Conservation (phyloP, 768 basidiomycete genomes). For the Porpolomopsis calyptriformis region DNA sequence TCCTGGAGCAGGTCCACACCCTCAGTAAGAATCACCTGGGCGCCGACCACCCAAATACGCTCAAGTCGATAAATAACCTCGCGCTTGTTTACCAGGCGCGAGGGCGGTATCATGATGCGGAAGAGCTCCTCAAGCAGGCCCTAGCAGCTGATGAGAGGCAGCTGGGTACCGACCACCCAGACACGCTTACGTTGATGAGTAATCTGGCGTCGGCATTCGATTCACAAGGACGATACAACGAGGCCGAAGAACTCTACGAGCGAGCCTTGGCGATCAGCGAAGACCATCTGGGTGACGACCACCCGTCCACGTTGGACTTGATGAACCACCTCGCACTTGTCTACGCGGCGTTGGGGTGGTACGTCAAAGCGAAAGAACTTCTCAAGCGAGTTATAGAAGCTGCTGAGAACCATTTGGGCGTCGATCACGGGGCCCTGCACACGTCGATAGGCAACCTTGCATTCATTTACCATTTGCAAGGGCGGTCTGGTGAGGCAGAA, state of each 20-base stretch:
- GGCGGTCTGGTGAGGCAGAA: not conserved
- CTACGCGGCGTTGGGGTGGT: not conserved
- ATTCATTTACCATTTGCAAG: not conserved
- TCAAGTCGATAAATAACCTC: not conserved
- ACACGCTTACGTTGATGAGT: not conserved
- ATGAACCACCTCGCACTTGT: not conserved
- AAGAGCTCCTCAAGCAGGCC: too few species aligned
- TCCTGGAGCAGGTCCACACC: not conserved
- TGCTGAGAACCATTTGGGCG: not conserved
- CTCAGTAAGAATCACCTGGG: not conserved
- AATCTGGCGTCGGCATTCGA: too few species aligned
- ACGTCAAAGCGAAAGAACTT: not conserved
- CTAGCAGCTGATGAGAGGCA: too few species aligned
- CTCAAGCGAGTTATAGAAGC: not conserved
- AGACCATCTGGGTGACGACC: not conserved
- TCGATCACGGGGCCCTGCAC: not conserved
- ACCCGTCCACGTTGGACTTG: not conserved
- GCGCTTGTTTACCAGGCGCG: not conserved
- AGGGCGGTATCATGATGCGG: too few species aligned
- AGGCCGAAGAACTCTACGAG: not conserved
- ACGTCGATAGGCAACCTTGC: not conserved
- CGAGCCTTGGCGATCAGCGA: not conserved
- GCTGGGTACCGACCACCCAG: not conserved
- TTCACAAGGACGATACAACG: not conserved
- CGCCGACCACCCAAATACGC: not conserved